These are phyloP conservation scores for Penicillium malachiteum DNA, from an alignment of 495 filamentous ascomycete genomes.

Conservation along the genomic window DNA sequence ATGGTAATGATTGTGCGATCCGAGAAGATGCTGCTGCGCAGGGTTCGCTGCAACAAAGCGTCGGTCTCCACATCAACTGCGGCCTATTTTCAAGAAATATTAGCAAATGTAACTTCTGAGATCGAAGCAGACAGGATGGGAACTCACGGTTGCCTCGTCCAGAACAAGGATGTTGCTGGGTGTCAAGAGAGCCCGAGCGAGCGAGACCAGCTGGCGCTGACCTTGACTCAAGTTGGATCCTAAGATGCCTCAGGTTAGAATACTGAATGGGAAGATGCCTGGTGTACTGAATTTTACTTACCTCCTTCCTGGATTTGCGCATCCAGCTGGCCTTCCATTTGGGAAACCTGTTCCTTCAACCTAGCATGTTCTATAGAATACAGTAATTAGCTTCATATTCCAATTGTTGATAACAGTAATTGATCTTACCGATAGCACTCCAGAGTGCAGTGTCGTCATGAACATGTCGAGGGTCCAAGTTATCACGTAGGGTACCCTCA, in stretches of 20 bases:
- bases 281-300: constrained; percentile 42
- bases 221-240: constrained; percentile 61
- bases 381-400: background rate
- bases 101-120: too few species aligned
- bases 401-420: constrained; percentile 1
- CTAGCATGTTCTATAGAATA: constrained; percentile 74
- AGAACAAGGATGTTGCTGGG: constrained; percentile 96
- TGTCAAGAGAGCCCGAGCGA: constrained; percentile 89
- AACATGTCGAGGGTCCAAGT: constrained; percentile 90
- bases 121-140: too few species aligned
- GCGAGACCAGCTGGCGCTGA: constrained; percentile 85
- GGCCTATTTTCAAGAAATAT: constrained; percentile 46
- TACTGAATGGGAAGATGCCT: background rate
- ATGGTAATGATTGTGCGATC: constrained; percentile 98
- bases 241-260: constrained; percentile 21
- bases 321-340: constrained; percentile 88
- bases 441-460: constrained; percentile 98
- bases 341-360: constrained; percentile 84
- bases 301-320: constrained; percentile 91
- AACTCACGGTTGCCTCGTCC: constrained; percentile 83
- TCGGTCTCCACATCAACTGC: constrained; percentile 96
- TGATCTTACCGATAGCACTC: constrained; percentile 80
- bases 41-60: constrained; percentile 66
- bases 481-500: constrained; percentile 93
- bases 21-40: constrained; percentile 63